phyloP scores from a whole-genome alignment of 2,329 filamentous ascomycete genomes.

The Apiospora phragmitis region DNA sequence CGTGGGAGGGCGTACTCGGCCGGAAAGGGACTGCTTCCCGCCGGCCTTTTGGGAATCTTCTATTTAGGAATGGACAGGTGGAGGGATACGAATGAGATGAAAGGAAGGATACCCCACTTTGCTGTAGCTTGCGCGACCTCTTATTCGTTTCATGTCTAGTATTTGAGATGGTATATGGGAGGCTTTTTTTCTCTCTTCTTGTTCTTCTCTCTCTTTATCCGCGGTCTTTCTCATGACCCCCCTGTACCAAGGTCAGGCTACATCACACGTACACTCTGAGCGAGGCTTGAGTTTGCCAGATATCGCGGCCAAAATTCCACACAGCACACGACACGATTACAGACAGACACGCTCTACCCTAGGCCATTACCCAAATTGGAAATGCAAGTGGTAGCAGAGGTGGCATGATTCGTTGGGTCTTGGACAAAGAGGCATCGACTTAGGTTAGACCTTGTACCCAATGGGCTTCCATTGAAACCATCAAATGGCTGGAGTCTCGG shows the following conservation, averaged over 20 bases:
- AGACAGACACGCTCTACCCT: background rate
- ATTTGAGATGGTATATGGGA: conserved; percentile 29
- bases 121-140: conserved; percentile 19
- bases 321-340: background rate
- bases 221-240: background rate
- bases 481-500: conserved; percentile 24
- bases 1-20: conserved; percentile 23
- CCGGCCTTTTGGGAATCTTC: conserved; percentile 14
- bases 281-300: background rate
- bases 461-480: conserved; percentile 10
- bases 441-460: conserved; percentile 19
- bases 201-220: background rate
- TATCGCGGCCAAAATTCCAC: background rate
- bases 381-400: conserved; percentile 18
- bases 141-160: conserved; percentile 27
- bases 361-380: conserved; percentile 22
- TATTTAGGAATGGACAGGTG: conserved; percentile 15
- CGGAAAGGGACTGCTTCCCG: conserved; percentile 17
- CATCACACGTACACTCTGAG: background rate
- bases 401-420: conserved; percentile 16
- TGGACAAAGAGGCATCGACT: conserved; percentile 13
- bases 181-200: conserved; percentile 19
- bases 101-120: conserved; percentile 36
- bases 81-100: conserved; percentile 32
- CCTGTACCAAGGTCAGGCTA: background rate